Evolutionary conservation across 352 stramenopile genomes (phyloP), one percentile per base, ranked within the genome.

Genomic region (Phytophthora fragariae): DNA sequence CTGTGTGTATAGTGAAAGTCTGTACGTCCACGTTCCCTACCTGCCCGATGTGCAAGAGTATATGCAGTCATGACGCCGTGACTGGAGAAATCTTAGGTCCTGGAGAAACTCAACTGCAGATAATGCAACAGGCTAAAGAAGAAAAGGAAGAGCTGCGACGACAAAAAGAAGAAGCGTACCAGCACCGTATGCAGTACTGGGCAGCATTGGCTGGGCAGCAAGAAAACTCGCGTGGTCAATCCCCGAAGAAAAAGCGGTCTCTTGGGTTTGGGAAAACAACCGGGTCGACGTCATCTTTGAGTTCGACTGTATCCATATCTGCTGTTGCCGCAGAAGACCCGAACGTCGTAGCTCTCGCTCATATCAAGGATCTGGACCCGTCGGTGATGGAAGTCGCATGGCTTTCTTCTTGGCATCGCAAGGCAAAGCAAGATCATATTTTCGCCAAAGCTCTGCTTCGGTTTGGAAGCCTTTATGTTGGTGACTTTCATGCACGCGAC

Each of bases 381-480:
- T 78, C 66, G 0, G 49, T 87, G 15, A 64, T 85, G 63, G 47
- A 74, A 1, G 50, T 82, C 58, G 74, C 83, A 62, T 95, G 88
- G 88, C 68, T 95, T 52, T 75, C 80, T 15, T 76, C 84, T 2
- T 84, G 88, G 53, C 72, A 90, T 41, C 68, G 70, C 3, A 78
- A 73, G 47, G 57, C 55, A 14, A 76, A 77, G 49, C 54, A 77
- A 44, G 64, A 73, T 46, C 35, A 57, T 1, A 49, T 91, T 8
- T 93, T 93, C 60, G 86, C 83, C 5, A 95, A 95, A 69, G 70
- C 85, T 10, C 59, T 92, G 33, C 67, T 92, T 31, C 84, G 83
- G 2, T 81, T 89, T 52, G 83, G 88, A 29, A 92, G 85, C 62
- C 57, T 95, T 10, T 95, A 93, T 57, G 73, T 97, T 10, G 92